Evolutionary conservation across 148 eudicot species (phyloP).

Genomic region (Spergularia marina): DNA sequence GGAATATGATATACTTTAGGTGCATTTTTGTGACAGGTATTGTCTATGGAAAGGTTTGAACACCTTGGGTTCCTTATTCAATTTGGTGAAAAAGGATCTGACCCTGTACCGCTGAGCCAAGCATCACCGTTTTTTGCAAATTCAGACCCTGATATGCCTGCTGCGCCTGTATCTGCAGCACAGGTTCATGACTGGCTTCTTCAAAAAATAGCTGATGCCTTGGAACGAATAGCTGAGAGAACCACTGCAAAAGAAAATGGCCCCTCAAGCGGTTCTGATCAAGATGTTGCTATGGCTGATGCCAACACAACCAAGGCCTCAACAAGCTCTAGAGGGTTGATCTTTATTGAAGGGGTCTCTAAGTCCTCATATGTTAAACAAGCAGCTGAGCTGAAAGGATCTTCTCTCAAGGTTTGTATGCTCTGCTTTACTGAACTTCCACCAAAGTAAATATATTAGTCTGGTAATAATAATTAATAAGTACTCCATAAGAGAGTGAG

Average conservation of each 20-base stretch:
- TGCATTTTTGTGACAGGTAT: conserved; percentile 48
- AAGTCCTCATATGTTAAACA: conserved; percentile 81
- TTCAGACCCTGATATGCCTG: conserved; percentile 99
- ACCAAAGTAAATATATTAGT: not conserved
- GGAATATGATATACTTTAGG: not conserved
- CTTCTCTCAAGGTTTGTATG: conserved; percentile 70
- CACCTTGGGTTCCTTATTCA: conserved; percentile 80
- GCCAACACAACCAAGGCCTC: conserved; percentile 58
- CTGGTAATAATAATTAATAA: too few relatives aligned
- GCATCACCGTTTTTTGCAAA: conserved; percentile 89
- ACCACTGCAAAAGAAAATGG: conserved; percentile 76
- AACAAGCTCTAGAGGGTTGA: conserved; percentile 64
- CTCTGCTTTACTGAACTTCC: not conserved
- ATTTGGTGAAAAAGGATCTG: conserved; percentile 82
- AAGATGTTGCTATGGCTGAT: conserved; percentile 86
- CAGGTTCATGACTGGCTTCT: conserved; percentile 91
- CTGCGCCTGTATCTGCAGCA: conserved; percentile 84
- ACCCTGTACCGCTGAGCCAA: conserved; percentile 72
- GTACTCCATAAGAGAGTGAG: not conserved
- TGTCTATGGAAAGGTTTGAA: conserved; percentile 89
- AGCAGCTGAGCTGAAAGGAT: conserved; percentile 72
- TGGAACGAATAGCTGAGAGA: conserved; percentile 80
- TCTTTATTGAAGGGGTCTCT: conserved; percentile 82
- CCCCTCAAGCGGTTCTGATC: conserved; percentile 62
- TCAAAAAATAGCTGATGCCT: conserved; percentile 64